phyloP scores from a whole-genome alignment of 2,329 filamentous ascomycete genomes.

The Claviceps sp. region DNA sequence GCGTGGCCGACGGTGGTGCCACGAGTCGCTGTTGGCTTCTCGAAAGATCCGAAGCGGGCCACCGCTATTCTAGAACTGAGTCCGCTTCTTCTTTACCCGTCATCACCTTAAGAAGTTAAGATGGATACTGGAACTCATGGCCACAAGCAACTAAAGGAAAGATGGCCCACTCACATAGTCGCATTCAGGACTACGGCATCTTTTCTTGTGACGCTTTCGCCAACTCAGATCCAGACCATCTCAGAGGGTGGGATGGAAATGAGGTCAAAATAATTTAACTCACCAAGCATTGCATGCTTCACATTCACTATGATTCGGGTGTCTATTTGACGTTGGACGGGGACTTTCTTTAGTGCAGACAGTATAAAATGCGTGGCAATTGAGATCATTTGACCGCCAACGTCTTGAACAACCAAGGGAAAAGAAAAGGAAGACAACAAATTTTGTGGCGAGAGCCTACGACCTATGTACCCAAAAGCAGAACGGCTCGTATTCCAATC shows the following conservation, averaged over 20 bases:
- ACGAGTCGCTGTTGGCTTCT: neutral
- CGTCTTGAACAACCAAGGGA: neutral
- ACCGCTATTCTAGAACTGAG: neutral
- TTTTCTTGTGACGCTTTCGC: neutral
- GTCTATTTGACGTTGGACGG: neutral
- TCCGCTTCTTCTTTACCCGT: neutral
- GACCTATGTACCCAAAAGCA: neutral
- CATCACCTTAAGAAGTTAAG: neutral
- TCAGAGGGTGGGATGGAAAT: neutral
- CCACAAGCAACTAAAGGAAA: neutral
- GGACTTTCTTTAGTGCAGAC: neutral
- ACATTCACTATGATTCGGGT: neutral
- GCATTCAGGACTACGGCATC: neutral
- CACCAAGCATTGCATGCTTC: neutral
- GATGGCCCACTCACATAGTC: neutral
- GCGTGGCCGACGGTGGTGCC: neutral
- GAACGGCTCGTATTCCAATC: neutral
- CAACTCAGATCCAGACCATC: neutral
- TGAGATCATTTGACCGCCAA: neutral
- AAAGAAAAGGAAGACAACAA: neutral
- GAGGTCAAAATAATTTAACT: neutral
- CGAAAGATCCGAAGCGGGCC: neutral
- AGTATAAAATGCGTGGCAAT: neutral
- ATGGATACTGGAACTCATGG: neutral
- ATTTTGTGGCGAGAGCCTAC: neutral